Evolutionary conservation across 2,329 filamentous ascomycete species (phyloP), one percentile per base, ranked within the genome.

Genomic region (Hysterium pulicare): DNA sequence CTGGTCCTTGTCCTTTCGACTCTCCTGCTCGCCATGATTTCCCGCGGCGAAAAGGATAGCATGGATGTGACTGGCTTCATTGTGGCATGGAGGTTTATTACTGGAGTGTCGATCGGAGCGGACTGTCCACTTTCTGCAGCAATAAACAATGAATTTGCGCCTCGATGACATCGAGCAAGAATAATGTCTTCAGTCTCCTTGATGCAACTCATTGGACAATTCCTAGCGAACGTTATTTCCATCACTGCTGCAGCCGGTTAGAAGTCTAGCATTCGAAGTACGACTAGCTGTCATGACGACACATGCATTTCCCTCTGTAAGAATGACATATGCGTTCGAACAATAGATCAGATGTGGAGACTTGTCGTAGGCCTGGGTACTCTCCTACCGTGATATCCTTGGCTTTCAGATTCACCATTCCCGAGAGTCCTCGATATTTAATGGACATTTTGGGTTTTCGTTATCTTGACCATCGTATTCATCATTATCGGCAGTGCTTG

Each of bases 171-270:
- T 35, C 55, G 68, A 20, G 67, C 61, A 2, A 52, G 67, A n/a
- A 71, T 71, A 67, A 46, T 71, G 46, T 59, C 61, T 22, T 61
- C 62, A 40, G 66, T 71, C 1, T 71, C 71, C 48, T 59, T 70
- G 30, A 69, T 69, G 42, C 69, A 71, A 36, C 67, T 67, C 3
- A 50, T 71, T 15, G 69, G 69, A 4, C 69, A 71, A 37, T 45
- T 59, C 8, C 50, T 62, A 16, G 57, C 58, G 33, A 62, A 60
- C 31, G 50, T 63, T 6, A 47, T 64, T 3, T 61, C 60, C 6
- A 30, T 61, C n/a, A n/a, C n/a, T n/a, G n/a, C n/a, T n/a, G n/a
- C n/a, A n/a, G n/a, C n/a, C n/a, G n/a, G n/a, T n/a, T n/a, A n/a
- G n/a, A n/a, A n/a, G n/a, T n/a, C n/a, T n/a, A n/a, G n/a, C n/a